Evolutionary conservation across 2,329 filamentous ascomycete genomes (phyloP), one percentile per base, ranked within the genome.

Genomic region (Blastomyces parvus): DNA sequence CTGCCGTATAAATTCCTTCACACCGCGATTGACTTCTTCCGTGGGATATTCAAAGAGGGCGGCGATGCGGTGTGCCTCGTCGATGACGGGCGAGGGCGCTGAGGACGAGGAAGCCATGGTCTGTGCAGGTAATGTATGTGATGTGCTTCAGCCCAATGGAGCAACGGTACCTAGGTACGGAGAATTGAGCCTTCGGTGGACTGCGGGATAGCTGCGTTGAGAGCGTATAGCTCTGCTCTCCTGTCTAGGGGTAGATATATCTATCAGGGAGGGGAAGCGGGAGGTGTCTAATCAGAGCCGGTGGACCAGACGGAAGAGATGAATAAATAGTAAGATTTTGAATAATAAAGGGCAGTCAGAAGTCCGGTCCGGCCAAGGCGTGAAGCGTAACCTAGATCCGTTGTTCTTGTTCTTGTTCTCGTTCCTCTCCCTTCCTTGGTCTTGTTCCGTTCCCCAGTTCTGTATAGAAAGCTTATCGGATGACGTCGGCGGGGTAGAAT

Each of bases 41-140:
- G 91, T 83, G 65, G 85, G 82, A 77, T 92, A 93, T 62, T 96
- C 90, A 78, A 97, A 97, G 76, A 94, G 86, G 69, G 84, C 84
- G 70, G 90, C 89, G 71, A 97, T 86, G 72, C 85, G 85, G 82
- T 87, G 86, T 64, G 91, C 90, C 78, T 93, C 89, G 66, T 86
- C 83, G 67, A 83, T 75, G 65, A 87, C 66, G 44, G 72, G 66
- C 61, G 72, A 70, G 56, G 75, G 71, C 22, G 56, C 8, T 7
- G 33, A 44, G 25, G 72, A 69, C 53, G 75, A 72, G 36, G 57
- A 46, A 17, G 57, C 33, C 57, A 59, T 59, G 57, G 27, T 25
- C 13, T 44, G 25, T 17, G 14, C 17, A 36, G n/a, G 56, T 58
- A 58, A 19, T 30, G 38, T 25, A 42, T 22, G n/a, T 25, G 36